phyloP scores from a whole-genome alignment of 345 rosid genomes.

The Carallia brachiata region DNA sequence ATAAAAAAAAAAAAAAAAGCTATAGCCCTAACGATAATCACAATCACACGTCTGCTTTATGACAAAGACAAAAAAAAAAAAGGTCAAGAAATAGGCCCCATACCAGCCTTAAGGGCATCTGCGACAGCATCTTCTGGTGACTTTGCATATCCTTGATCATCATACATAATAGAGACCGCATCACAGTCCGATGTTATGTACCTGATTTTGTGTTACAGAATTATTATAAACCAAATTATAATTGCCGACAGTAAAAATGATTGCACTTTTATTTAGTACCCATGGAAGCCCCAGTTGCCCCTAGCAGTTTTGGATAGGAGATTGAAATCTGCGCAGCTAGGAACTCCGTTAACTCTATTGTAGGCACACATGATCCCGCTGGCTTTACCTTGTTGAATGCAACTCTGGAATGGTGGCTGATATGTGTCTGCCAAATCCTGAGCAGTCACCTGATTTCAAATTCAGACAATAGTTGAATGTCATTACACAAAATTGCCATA shows the following conservation, averaged over 20 bases:
- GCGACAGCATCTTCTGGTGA: constrained; percentile 82
- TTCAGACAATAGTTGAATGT: neutral
- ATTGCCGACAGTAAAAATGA: constrained; percentile 1
- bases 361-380: constrained; percentile 34
- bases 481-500: neutral
- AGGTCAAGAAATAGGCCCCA: constrained; percentile 9
- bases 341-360: constrained; percentile 31
- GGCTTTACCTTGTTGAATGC: constrained; percentile 30
- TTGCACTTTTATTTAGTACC: constrained; percentile 35
- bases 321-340: constrained; percentile 30
- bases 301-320: constrained; percentile 38
- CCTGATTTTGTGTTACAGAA: constrained; percentile 33
- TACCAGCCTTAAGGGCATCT: constrained; percentile 81
- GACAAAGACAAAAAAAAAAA: constrained; percentile 2
- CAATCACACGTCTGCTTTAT: constrained; percentile 7
- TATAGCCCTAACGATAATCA: neutral
- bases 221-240: constrained; percentile 1
- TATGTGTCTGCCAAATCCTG: constrained; percentile 36
- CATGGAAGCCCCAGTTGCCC: constrained; percentile 65
- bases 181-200: constrained; percentile 90
- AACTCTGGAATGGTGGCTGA: constrained; percentile 33
- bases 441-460: constrained; percentile 15
- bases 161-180: constrained; percentile 65
- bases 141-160: constrained; percentile 60
- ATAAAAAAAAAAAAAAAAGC: neutral